Percentiles rank a stretch among this genome's conserved stretches.
Evolutionary conservation across 352 stramenopile species (phyloP).

Genomic region (Globisporangium nunn): DNA sequence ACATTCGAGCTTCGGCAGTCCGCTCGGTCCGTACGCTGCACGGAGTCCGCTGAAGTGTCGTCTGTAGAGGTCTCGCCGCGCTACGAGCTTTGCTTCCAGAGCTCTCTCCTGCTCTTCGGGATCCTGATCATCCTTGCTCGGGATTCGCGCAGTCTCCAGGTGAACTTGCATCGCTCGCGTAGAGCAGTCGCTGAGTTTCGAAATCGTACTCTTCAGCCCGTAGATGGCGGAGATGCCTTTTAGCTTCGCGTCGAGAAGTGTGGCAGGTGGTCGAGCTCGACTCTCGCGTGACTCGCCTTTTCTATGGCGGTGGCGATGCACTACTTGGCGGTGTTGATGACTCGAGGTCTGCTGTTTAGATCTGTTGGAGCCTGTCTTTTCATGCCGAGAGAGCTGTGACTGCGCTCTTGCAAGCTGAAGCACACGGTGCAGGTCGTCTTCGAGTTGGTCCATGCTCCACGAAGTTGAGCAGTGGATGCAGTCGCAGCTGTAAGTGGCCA

Average conservation of each 20-base stretch:
- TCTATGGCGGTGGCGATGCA: slow-evolving; percentile 25
- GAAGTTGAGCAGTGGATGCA: too few relatives aligned
- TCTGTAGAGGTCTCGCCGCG: slow-evolving; percentile 35
- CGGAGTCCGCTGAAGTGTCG: slow-evolving; percentile 39
- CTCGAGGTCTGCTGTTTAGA: background rate
- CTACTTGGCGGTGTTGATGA: background rate
- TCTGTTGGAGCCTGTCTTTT: background rate
- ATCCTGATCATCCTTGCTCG: background rate
- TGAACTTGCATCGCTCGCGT: slow-evolving; percentile 3
- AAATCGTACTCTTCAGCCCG: slow-evolving; percentile 17
- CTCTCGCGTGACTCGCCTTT: background rate
- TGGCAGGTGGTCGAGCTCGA: background rate
- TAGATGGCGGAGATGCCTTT: slow-evolving; percentile 26
- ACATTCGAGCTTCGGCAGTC: slow-evolving; percentile 36
- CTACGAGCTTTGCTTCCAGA: slow-evolving; percentile 26
- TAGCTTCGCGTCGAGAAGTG: slow-evolving; percentile 25
- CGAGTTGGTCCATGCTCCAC: slow-evolving; percentile 13
- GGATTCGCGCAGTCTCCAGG: slow-evolving; percentile 1
- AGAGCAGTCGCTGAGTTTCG: slow-evolving; percentile 21
- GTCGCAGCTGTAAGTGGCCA: too few relatives aligned
- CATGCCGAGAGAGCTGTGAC: background rate
- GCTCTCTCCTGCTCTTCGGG: slow-evolving; percentile 4
- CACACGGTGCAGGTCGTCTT: slow-evolving; percentile 55
- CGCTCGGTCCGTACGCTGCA: slow-evolving; percentile 16
- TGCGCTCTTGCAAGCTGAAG: slow-evolving; percentile 27